Percentiles rank a stretch among this genome's conserved stretches.
Evolutionary conservation across 345 rosid species (phyloP).

Genomic region (Syzygium oleosum): DNA sequence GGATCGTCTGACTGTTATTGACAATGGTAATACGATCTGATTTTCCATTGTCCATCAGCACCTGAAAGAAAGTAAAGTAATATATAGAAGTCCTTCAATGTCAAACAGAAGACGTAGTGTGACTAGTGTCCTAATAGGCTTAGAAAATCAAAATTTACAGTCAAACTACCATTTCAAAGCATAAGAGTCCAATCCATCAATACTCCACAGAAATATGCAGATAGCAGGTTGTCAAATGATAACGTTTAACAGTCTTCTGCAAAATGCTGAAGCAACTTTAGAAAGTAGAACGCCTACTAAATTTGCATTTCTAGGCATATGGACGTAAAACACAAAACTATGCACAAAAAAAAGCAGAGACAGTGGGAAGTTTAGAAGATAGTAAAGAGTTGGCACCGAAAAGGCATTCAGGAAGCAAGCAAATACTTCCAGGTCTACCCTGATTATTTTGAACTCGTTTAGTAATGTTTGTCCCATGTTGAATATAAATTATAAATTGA

Average conservation of each 20-base stretch:
- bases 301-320: neutral
- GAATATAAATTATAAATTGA: neutral
- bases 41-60: slow-evolving; percentile 80
- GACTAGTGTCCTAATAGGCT: neutral
- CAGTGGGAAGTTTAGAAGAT: neutral
- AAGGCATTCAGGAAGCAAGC: neutral
- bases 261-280: neutral
- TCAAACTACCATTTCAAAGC: neutral
- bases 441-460: neutral
- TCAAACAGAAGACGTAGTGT: neutral
- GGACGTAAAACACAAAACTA: neutral
- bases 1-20: slow-evolving; percentile 25
- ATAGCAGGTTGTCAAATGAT: neutral
- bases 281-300: neutral
- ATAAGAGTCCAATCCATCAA: neutral
- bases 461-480: neutral
- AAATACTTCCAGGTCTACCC: neutral
- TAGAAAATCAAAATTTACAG: neutral
- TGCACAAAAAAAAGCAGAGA: neutral
- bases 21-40: slow-evolving; percentile 78
- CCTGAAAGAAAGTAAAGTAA: slow-evolving; percentile 20
- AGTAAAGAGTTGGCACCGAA: neutral
- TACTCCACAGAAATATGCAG: neutral
- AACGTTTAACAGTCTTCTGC: neutral
- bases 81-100: neutral